Evolutionary conservation across 2,329 filamentous ascomycete species (phyloP), one percentile per base, ranked within the genome.

Genomic region (Nannizziopsis barbatae): DNA sequence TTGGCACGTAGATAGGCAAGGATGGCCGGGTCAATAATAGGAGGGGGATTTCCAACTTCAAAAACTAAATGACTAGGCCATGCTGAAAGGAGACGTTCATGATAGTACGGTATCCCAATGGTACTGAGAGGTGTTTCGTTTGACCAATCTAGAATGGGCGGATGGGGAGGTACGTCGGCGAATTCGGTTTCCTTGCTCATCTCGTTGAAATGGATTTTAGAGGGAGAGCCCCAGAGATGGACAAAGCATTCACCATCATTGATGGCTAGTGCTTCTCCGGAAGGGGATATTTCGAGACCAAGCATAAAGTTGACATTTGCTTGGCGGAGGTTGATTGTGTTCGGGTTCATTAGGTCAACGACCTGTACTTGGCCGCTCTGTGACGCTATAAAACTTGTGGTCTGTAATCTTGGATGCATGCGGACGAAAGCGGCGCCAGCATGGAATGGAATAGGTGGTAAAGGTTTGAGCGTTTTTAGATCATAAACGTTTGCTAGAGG

Each of bases 401-500:
- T 95, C 15, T 88, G 83, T 77, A 98, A 85, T 58, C 88, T 83
- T 1, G 93, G 92, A 64, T 98, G 92, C 84, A 98, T 92, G 50
- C 92, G 82, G 37, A 95, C 89, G 69, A 88, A 94, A 32, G 92
- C 90, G 33, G 90, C 92, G 8, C 92, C 88, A 2, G 88, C 84
- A 50, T 92, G 90, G 51, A 83, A 98, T 0, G 92, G 86, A 37
- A 98, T 90, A 0, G 92, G 92, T 3, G 87, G 84, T 62, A 95
- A 79, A 17, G 88, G 87, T 14, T 80, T 77, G 70, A 95, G 77
- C 40, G 87, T 92, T 68, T 95, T 95, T 41, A 98, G 75, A 61
- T 96, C 90, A 61, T 94, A 96, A 31, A 96, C 88, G 57, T 95
- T 94, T 51, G 95, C 86, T 50, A 96, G 81, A 0, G 88, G 86